Conservation (phyloP, 2,329 filamentous ascomycete genomes). For the Sclerotinia nivalis region DNA sequence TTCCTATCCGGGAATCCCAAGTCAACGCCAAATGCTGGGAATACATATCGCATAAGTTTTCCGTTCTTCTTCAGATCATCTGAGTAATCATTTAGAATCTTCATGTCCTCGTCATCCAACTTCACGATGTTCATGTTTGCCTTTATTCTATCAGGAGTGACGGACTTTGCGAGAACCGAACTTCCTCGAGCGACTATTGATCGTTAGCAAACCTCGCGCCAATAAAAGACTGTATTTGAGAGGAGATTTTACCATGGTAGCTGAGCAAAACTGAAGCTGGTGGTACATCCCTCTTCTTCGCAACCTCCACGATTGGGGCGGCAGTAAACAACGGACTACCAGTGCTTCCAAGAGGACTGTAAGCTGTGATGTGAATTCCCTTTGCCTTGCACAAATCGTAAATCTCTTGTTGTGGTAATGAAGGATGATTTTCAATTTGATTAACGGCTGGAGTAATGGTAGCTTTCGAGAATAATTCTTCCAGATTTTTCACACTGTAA, state of each 20-base stretch:
- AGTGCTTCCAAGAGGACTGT: constrained; percentile 47
- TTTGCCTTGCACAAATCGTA: constrained; percentile 52
- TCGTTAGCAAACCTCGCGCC: background rate
- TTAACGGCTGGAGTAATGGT: constrained; percentile 55
- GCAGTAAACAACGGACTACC: constrained; percentile 54
- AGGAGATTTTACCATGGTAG: constrained; percentile 62
- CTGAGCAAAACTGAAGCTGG: constrained; percentile 67
- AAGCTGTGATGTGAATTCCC: constrained; percentile 55
- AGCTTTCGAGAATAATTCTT: constrained; percentile 45
- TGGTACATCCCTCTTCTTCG: constrained; percentile 62
- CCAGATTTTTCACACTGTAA: constrained; percentile 42
- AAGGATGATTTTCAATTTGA: constrained; percentile 62
- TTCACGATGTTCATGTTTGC: constrained; percentile 68
- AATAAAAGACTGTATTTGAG: constrained; percentile 14
- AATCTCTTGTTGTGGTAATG: constrained; percentile 55
- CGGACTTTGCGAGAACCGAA: constrained; percentile 73
- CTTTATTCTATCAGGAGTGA: constrained; percentile 66
- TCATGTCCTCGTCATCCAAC: constrained; percentile 63
- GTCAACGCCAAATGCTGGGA: constrained; percentile 66
- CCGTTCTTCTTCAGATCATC: constrained; percentile 49
- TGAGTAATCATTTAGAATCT: constrained; percentile 57
- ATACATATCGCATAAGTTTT: constrained; percentile 63
- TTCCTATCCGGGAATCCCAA: constrained; percentile 67
- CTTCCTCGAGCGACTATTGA: constrained; percentile 63
- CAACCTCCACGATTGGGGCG: constrained; percentile 60